A percentile compares a stretch with the other conserved stretches of the same genome.
These are phyloP conservation scores for Talaromyces sp. DNA, from an alignment of 2,329 filamentous ascomycete species.

Conservation along the genomic window DNA sequence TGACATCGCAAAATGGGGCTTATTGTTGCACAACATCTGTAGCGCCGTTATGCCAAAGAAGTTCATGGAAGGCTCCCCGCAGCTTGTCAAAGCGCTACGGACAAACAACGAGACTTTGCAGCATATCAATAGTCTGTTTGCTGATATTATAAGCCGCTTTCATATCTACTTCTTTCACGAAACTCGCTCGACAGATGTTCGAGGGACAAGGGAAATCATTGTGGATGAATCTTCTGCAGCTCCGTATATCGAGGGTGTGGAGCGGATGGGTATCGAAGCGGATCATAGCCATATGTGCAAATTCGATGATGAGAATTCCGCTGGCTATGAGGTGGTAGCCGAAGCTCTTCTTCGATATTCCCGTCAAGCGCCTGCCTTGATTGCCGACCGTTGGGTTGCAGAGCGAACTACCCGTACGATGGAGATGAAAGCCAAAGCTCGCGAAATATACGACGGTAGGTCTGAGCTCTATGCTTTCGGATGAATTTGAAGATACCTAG, in stretches of 20 bases:
- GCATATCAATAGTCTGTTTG: conserved; percentile 73
- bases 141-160: conserved; percentile 71
- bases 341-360: conserved; percentile 52
- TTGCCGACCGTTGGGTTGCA: conserved; percentile 61
- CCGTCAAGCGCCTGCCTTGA: conserved; percentile 57
- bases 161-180: conserved; percentile 78
- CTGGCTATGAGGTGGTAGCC: conserved; percentile 63
- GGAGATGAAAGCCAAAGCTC: conserved; percentile 40
- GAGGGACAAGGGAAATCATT: conserved; percentile 63
- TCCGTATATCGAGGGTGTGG: conserved; percentile 69
- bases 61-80: conserved; percentile 67
- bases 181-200: conserved; percentile 70
- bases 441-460: conserved; percentile 42
- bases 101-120: conserved; percentile 73
- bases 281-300: conserved; percentile 75
- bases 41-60: conserved; percentile 66
- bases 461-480: not conserved
- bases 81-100: conserved; percentile 71
- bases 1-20: conserved; percentile 68
- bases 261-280: conserved; percentile 73
- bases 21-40: conserved; percentile 68
- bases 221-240: conserved; percentile 72
- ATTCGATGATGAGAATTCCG: conserved; percentile 64
- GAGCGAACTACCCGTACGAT: conserved; percentile 52
- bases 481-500: not conserved